phyloP scores from a whole-genome alignment of 2,329 filamentous ascomycete species.

The Xylariaceae sp. region DNA sequence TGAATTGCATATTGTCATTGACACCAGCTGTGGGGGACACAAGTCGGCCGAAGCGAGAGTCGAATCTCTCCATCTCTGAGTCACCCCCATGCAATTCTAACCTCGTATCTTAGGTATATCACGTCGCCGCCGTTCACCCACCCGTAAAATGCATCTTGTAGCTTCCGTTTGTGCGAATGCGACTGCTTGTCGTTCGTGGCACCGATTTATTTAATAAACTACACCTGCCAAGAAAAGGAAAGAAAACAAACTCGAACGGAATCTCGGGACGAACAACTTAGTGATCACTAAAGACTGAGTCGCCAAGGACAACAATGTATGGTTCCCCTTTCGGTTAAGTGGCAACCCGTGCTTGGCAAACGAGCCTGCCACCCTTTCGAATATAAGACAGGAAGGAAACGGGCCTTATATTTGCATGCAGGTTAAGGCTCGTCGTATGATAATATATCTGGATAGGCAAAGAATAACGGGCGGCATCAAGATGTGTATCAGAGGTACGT shows the following conservation, averaged over 20 bases:
- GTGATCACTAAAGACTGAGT: neutral
- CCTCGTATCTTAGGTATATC: neutral
- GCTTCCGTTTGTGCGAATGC: neutral
- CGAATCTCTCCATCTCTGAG: neutral
- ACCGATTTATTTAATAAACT: too few relatives aligned
- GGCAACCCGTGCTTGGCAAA: neutral
- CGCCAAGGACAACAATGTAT: neutral
- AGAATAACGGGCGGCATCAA: neutral
- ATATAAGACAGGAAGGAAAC: neutral
- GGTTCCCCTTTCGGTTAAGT: neutral
- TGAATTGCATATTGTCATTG: too few relatives aligned
- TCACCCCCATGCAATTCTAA: neutral
- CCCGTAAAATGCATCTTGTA: neutral
- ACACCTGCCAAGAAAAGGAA: neutral
- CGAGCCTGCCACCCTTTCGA: neutral
- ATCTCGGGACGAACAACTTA: neutral
- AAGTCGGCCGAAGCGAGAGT: conserved; percentile 13
- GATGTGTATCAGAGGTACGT: neutral
- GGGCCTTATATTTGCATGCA: neutral
- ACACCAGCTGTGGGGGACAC: neutral
- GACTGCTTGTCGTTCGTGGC: neutral
- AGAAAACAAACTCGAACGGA: neutral
- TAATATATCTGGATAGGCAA: neutral
- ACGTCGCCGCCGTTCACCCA: neutral
- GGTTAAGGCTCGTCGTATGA: neutral